These are phyloP conservation scores for Diaporthe aspalathi DNA, from an alignment of 2,329 filamentous ascomycete species.

Conservation along the genomic window DNA sequence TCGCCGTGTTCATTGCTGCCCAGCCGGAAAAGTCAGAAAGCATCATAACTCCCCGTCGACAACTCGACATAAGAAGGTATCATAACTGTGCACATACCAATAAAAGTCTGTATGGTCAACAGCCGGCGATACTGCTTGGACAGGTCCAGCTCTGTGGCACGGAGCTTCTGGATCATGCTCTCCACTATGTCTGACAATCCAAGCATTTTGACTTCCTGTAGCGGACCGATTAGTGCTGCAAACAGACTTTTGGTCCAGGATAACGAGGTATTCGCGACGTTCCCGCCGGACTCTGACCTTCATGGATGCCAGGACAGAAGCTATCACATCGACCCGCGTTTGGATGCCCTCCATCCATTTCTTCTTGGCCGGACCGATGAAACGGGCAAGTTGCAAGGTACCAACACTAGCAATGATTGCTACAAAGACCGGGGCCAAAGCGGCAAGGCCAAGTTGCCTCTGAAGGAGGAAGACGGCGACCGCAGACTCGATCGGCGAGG, in stretches of 20 bases:
- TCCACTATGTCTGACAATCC: conserved; percentile 37
- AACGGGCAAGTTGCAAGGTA: conserved; percentile 41
- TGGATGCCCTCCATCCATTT: conserved; percentile 47
- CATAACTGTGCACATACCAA: conserved; percentile 21
- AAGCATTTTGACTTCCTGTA: conserved; percentile 46
- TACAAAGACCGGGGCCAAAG: conserved; percentile 35
- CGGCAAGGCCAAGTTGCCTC: conserved; percentile 29
- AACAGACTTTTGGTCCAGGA: no score
- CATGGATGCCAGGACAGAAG: conserved; percentile 46
- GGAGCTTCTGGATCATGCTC: conserved; percentile 27
- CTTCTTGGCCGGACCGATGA: conserved; percentile 45
- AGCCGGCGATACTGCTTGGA: conserved; percentile 31
- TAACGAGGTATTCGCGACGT: no score
- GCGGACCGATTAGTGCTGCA: conserved; percentile 19
- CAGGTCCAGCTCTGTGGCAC: conserved; percentile 28
- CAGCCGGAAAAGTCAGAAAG: conserved; percentile 18
- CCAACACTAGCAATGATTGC: conserved; percentile 42
- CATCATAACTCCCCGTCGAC: background rate
- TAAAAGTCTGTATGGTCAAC: conserved; percentile 26
- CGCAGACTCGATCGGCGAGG: conserved; percentile 28
- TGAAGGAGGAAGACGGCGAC: conserved; percentile 31
- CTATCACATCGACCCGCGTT: conserved; percentile 45
- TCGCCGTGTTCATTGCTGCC: conserved; percentile 42
- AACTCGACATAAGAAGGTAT: background rate
- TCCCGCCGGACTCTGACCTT: conserved; percentile 41